Evolutionary conservation across 352 stramenopile genomes (phyloP), one percentile per base, ranked within the genome.

Genomic region (Achlya hypogyna): DNA sequence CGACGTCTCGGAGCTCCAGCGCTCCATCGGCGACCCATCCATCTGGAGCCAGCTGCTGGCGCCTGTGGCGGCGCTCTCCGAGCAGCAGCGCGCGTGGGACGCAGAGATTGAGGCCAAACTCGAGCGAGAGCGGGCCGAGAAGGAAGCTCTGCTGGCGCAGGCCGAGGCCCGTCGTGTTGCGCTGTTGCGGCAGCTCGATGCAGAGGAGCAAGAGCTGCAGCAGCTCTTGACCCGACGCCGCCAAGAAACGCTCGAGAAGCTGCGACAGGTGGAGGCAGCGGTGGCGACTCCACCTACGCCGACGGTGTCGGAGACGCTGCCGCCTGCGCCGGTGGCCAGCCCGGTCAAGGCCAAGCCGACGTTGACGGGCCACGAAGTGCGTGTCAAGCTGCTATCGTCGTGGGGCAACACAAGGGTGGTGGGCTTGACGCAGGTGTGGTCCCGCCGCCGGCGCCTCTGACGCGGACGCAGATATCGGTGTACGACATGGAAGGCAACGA

Each of bases 41-140:
- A 73, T 94, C n/a, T 92, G 83, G 83, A 84, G 81, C 29, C 78
- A 92, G 52, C 71, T 94, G 2, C 86, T 77, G 5, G 25, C 73
- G 0, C 65, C 73, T 5, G 69, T 90, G 2, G 31, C 76, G 3
- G 70, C 86, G 28, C 63, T 88, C 6, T 59, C 89, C 18, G 62
- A 87, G 28, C 78, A 91, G 22, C 85, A 91, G 52, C 70, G 75
- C 16, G 65, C 64, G 27, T 88, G 75, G 74, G 84, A 92, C 65
- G 76, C 87, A 3, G 72, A 89, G 25, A 65, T 89, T 35, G 78
- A 87, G 51, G 65, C 76, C 51, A 69, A 71, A 1, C 70, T 89
- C 0, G 59, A 40, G 23, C 63, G 74, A 5, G 81, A 93, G 31
- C 72, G 79, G 34, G 65, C 78, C 22, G 77, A 75, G 3, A 91